A percentile compares a stretch with the other conserved stretches of the same genome.
Evolutionary conservation across 2,329 filamentous ascomycete species (phyloP).

Genomic region (Alternaria arbusti): DNA sequence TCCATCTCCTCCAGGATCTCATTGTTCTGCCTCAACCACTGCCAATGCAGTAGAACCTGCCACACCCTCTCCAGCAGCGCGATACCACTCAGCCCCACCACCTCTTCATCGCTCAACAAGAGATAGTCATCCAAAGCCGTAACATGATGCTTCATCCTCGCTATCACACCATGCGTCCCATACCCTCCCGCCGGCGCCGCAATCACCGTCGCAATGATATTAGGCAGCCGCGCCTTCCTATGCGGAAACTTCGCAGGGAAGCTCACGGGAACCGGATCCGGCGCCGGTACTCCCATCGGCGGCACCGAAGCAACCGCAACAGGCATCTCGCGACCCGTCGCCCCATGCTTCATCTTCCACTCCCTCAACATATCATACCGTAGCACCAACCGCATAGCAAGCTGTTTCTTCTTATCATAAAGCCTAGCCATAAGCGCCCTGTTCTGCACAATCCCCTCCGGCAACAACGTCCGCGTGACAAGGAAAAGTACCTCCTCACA

Average conservation of each 20-base stretch:
- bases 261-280: background rate
- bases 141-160: constrained; percentile 41
- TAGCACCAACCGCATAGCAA: constrained; percentile 24
- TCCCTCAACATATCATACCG: constrained; percentile 38
- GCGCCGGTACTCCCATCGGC: background rate
- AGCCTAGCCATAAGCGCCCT: constrained; percentile 21
- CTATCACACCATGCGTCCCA: constrained; percentile 21
- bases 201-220: constrained; percentile 34
- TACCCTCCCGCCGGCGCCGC: constrained; percentile 21
- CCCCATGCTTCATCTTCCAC: constrained; percentile 19
- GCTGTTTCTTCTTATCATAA: constrained; percentile 28
- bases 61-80: constrained; percentile 13
- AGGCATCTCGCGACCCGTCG: background rate
- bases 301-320: constrained; percentile 14
- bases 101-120: constrained; percentile 27
- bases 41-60: constrained; percentile 32
- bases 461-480: constrained; percentile 31
- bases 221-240: constrained; percentile 12
- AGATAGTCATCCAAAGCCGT: constrained; percentile 33
- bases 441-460: constrained; percentile 35
- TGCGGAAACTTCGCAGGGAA: background rate
- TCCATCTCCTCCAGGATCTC: constrained; percentile 34
- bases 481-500: constrained; percentile 31
- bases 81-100: constrained; percentile 18
- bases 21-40: constrained; percentile 37